Conservation (phyloP, 306 rosid species). For the Astragalus glycyphyllos region DNA sequence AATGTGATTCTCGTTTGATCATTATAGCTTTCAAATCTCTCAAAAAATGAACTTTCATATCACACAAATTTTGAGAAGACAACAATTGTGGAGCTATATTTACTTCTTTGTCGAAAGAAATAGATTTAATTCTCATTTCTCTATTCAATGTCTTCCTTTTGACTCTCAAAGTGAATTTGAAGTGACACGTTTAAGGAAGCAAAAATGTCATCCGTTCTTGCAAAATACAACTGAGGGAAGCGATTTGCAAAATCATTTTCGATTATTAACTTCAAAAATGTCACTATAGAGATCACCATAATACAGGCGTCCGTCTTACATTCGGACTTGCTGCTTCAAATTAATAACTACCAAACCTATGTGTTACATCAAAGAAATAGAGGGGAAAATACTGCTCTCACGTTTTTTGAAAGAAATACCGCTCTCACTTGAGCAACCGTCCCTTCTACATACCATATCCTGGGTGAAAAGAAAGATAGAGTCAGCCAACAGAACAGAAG, state of each 20-base stretch:
- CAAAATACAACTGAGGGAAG: background rate
- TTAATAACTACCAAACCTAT: conserved; percentile 29
- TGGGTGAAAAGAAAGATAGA: conserved; percentile 35
- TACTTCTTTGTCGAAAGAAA: too few species aligned
- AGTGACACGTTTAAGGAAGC: too few species aligned
- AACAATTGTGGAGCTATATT: too few species aligned
- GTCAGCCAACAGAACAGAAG: background rate
- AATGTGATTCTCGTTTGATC: too few species aligned
- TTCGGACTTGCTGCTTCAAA: conserved; percentile 25
- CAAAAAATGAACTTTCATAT: too few species aligned
- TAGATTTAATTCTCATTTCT: too few species aligned
- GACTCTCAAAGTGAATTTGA: too few species aligned
- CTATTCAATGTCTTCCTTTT: too few species aligned
- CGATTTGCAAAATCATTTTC: conserved; percentile 21
- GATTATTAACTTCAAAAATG: conserved; percentile 30
- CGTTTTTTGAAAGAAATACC: background rate
- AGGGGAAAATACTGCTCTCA: background rate
- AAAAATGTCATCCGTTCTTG: too few species aligned
- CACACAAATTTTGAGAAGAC: too few species aligned
- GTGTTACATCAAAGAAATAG: conserved; percentile 8
- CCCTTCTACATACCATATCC: conserved; percentile 67
- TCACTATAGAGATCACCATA: conserved; percentile 25
- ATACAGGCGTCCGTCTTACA: conserved; percentile 32
- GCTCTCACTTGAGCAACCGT: background rate
- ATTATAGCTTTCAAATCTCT: too few species aligned